Base-by-base conservation (phyloP, 108 stramenopile genomes). In the Skeletonema potamos region DNA sequence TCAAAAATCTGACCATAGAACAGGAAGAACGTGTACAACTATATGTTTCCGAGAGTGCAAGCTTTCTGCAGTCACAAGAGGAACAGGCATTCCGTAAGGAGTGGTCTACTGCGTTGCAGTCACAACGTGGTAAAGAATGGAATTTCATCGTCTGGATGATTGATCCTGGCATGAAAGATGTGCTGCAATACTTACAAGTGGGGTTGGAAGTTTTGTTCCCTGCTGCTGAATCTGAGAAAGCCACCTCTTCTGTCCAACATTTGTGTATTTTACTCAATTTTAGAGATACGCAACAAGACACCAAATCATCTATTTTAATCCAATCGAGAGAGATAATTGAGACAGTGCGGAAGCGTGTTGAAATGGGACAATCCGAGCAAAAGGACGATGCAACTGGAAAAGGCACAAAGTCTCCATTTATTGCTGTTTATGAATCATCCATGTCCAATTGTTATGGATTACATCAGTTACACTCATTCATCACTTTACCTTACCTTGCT, bases 211-310 rank as follows among this genome's bases (percentile, higher is more conserved):
- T 61, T 37, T 66, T 77, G 39, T 65, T 70, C 41, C 80, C 80
- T 41, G 39, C 39, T 41, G 39, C n/a, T 27, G 30, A 22, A 32
- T 54, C 30, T 36, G 71, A 77, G 63, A 66, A 29, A 17, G 20
- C 30, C 70, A 17, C 22, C 30, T 3, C 28, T 72, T 10, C 56
- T 66, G 3, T 24, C 66, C 75, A 73, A 41, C 66, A 66, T 65
- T 39, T 81, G 36, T 81, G 80, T 32, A 72, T 81, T n/a, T 75
- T 81, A 2, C 70, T 81, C 30, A 81, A 81, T 54, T 81, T 81
- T 66, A 12, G 75, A 66, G 80, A 81, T 28, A 39, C 55, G 34
- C 18, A 61, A 18, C 26, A 61, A 12, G 46, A 58, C 3, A 26
- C 11, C 27, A 27, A 55, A 60, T 20, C 34, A 39, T 61, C 60